Conservation (phyloP, 805 yeast species). For the Millerago galiae region DNA sequence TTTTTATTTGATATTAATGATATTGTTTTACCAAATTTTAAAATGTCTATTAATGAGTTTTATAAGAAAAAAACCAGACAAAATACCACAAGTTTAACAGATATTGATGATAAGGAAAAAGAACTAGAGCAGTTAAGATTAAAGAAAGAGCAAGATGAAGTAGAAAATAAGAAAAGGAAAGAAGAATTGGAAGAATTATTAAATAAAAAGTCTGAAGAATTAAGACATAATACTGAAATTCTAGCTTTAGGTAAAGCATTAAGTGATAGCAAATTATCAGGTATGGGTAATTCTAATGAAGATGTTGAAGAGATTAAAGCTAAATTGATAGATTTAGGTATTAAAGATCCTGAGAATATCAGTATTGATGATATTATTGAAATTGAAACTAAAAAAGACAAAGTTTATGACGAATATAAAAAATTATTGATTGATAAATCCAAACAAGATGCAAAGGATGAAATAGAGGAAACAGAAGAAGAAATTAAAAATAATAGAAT, state of each 20-base stretch:
- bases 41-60: constrained; percentile 29
- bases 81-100: constrained; percentile 7
- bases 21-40: constrained; percentile 22
- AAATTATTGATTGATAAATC: constrained; percentile 15
- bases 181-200: constrained; percentile 7
- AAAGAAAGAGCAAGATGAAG: background rate
- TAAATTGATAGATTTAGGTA: constrained; percentile 31
- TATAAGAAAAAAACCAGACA: constrained; percentile 13
- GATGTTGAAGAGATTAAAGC: constrained; percentile 24
- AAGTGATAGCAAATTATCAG: constrained; percentile 45
- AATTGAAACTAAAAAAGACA: constrained; percentile 18
- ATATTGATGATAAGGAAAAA: background rate
- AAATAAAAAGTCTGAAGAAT: constrained; percentile 7
- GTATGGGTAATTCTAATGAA: constrained; percentile 28
- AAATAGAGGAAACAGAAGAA: constrained; percentile 1
- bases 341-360: constrained; percentile 31
- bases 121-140: background rate
- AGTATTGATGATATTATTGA: constrained; percentile 15
- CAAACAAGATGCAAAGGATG: constrained; percentile 2
- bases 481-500: constrained; percentile 26
- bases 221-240: constrained; percentile 47
- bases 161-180: constrained; percentile 3
- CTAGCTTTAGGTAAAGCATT: constrained; percentile 54
- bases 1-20: constrained; percentile 32
- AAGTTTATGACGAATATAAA: constrained; percentile 15